These are phyloP conservation scores for Fusarium foetens DNA, from an alignment of 2,329 filamentous ascomycete genomes.

Conservation along the genomic window DNA sequence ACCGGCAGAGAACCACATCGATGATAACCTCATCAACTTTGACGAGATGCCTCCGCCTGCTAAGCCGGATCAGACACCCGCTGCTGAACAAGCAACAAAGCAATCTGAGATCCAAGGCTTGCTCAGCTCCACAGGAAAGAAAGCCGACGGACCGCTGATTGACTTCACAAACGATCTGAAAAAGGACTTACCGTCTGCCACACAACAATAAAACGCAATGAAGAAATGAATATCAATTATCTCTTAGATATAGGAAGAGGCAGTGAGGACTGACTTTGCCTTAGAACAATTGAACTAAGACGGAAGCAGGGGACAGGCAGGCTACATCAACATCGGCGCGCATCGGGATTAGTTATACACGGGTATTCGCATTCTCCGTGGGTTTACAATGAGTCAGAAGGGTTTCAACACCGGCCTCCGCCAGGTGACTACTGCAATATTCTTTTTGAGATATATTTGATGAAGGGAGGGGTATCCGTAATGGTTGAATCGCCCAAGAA, in stretches of 20 bases:
- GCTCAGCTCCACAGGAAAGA: slow-evolving; percentile 60
- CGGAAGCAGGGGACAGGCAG: slow-evolving; percentile 20
- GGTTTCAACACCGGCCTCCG: slow-evolving; percentile 42
- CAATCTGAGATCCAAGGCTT: slow-evolving; percentile 56
- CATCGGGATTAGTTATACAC: slow-evolving; percentile 42
- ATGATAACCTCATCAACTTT: slow-evolving; percentile 66
- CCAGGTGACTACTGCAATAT: slow-evolving; percentile 25
- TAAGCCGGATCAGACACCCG: not conserved
- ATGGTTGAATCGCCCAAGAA: slow-evolving; percentile 30
- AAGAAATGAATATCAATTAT: slow-evolving; percentile 22
- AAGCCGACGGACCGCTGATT: slow-evolving; percentile 61
- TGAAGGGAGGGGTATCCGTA: slow-evolving; percentile 33
- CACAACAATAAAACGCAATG: slow-evolving; percentile 41
- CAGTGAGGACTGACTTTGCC: slow-evolving; percentile 27
- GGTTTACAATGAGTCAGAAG: slow-evolving; percentile 43
- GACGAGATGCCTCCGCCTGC: slow-evolving; percentile 50
- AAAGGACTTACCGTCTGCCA: slow-evolving; percentile 56
- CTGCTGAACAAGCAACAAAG: slow-evolving; percentile 3
- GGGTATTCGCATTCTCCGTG: slow-evolving; percentile 40
- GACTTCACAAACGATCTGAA: slow-evolving; percentile 67
- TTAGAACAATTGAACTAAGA: slow-evolving; percentile 35
- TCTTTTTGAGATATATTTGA: slow-evolving; percentile 26
- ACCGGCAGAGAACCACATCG: slow-evolving; percentile 29
- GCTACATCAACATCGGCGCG: slow-evolving; percentile 44
- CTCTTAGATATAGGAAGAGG: slow-evolving; percentile 28